These are phyloP conservation scores for Anisodus tanguticus DNA, from an alignment of 257 asterid genomes.

Conservation along the genomic window DNA sequence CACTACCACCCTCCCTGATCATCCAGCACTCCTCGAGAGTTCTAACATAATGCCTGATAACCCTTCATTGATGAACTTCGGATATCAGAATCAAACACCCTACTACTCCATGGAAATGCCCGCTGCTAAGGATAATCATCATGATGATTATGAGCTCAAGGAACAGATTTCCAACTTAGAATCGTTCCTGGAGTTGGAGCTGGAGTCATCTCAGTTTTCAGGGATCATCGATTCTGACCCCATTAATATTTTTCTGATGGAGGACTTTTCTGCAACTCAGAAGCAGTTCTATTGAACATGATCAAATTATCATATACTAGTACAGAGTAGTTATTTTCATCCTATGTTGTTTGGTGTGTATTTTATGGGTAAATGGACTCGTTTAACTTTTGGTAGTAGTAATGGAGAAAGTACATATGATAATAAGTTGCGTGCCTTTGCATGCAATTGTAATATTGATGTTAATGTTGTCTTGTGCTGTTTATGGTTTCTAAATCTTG, in stretches of 20 bases:
- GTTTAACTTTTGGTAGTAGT: slow-evolving; percentile 2
- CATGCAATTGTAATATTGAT: slow-evolving; percentile 24
- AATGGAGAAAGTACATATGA: slow-evolving; percentile 13
- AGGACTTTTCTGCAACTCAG: slow-evolving; percentile 45
- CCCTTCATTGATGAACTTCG: slow-evolving; percentile 28
- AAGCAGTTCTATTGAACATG: slow-evolving; percentile 43
- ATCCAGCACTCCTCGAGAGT: slow-evolving; percentile 34
- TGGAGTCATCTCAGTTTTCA: slow-evolving; percentile 40
- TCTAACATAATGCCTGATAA: not conserved
- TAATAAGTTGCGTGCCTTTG: slow-evolving; percentile 22
- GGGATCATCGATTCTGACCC: slow-evolving; percentile 45
- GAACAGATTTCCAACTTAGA: slow-evolving; percentile 66
- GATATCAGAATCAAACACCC: slow-evolving; percentile 34
- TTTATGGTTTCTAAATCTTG: slow-evolving; percentile 23
- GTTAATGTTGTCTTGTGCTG: not conserved
- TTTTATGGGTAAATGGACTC: not conserved
- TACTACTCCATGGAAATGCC: slow-evolving; percentile 37
- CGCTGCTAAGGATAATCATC: not conserved
- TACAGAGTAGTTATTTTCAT: not conserved
- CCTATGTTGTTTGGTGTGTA: slow-evolving; percentile 15
- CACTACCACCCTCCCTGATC: slow-evolving; percentile 36
- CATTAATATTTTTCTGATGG: slow-evolving; percentile 59
- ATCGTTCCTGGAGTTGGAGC: slow-evolving; percentile 59
- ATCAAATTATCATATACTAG: not conserved
- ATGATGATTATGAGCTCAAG: slow-evolving; percentile 38